Percentiles rank a stretch among this genome's conserved stretches.
phyloP scores from a whole-genome alignment of 371 early-diverging fungal species.

The Umbelopsis sp. region DNA sequence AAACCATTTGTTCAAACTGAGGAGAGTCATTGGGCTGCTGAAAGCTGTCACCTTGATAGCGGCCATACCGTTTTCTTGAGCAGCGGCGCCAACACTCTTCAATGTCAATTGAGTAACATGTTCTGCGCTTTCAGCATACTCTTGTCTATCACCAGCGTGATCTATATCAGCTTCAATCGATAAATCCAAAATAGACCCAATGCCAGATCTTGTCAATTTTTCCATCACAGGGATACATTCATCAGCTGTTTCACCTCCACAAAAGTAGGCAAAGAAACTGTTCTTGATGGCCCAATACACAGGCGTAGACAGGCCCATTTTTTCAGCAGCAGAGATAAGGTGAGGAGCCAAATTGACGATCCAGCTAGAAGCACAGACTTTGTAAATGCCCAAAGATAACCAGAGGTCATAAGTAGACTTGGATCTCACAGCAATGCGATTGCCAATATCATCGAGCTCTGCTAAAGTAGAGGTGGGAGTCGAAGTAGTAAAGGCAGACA shows the following conservation, averaged over 20 bases:
- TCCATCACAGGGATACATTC: slow-evolving; percentile 89
- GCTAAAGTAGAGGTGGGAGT: slow-evolving; percentile 29
- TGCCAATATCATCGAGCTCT: slow-evolving; percentile 41
- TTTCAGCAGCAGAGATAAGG: slow-evolving; percentile 65
- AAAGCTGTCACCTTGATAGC: slow-evolving; percentile 93
- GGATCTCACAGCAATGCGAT: slow-evolving; percentile 53
- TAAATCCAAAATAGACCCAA: slow-evolving; percentile 88
- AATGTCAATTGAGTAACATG: slow-evolving; percentile 39
- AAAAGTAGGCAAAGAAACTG: slow-evolving; percentile 92
- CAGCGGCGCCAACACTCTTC: slow-evolving; percentile 66
- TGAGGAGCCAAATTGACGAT: slow-evolving; percentile 72
- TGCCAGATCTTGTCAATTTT: slow-evolving; percentile 62
- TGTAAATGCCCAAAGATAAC: slow-evolving; percentile 77
- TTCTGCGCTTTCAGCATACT: slow-evolving; percentile 38
- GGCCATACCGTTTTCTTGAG: slow-evolving; percentile 54
- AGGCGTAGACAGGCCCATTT: slow-evolving; percentile 55
- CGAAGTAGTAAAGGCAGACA: slow-evolving; percentile 38
- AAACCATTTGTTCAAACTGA: slow-evolving; percentile 68
- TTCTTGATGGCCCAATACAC: slow-evolving; percentile 76
- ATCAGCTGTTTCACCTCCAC: slow-evolving; percentile 90
- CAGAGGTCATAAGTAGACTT: slow-evolving; percentile 67
- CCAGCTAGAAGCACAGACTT: slow-evolving; percentile 66
- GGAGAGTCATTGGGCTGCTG: slow-evolving; percentile 74
- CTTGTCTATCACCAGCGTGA: slow-evolving; percentile 42
- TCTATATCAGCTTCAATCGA: slow-evolving; percentile 89